Base-by-base conservation (phyloP, 2,329 filamentous ascomycete genomes). In the Westerdykella aurantiaca region DNA sequence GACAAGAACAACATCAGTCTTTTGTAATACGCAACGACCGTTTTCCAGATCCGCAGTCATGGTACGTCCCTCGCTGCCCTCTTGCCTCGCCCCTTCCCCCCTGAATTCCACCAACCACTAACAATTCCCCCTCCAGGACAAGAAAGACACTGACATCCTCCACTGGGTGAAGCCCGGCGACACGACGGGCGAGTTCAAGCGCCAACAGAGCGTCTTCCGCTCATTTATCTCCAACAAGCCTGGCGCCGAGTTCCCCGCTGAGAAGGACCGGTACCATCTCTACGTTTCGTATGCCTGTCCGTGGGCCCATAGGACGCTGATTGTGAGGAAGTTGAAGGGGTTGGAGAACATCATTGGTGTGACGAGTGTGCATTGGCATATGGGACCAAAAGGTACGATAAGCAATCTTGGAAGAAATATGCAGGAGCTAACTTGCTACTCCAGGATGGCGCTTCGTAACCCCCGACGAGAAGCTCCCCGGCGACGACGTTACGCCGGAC, bases 271-370 rank as follows among this genome's bases (percentile, higher is more conserved):
- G 44, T 98, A 98, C 67, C 93, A 98, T 70, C 81, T 98, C 57
- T 98, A 91, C 64, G 85, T 95, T 54, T 91, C 85, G 59, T 95
- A 95, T 69, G 90, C 90, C 6, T 96, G 90, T 69, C 90, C 90
- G 4, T 96, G 90, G 90, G 90, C 91, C 5, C 88, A 88, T 61
- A 83, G 93, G 35, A 85, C 88, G 0, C 75, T 97, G 52, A 95
- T 97, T 55, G 85, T 86, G 2, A 80, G 91, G 46, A 85, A 88
- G 66, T 78, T 98, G 59, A 98, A 97, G 73, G 93, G 91, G 0
- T 77, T 98, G 0, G 86, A 97, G 57, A 84, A 94, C 44, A 78
- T 93, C 52, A 83, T 98, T 54, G 73, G 80, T 5, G 76, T 80
- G 47, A 93, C 88, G 0, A 81, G 80, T n/a, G 90, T 96, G 42